A percentile compares a stretch with the other conserved stretches of the same genome.
These are phyloP conservation scores for Yueomyces sp. DNA, from an alignment of 805 yeast genomes.

Conservation along the genomic window DNA sequence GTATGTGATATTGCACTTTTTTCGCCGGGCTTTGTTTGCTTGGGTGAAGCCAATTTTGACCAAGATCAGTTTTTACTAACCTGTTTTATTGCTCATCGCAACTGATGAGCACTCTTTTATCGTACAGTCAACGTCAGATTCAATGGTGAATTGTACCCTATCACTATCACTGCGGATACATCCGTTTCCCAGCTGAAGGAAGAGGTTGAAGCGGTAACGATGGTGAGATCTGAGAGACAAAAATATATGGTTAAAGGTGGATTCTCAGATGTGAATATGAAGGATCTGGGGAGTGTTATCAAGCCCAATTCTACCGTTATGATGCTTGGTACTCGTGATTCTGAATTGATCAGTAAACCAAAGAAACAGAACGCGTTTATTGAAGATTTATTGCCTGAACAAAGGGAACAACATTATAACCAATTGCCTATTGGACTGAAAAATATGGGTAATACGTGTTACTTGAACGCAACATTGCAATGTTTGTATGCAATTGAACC, in stretches of 20 bases:
- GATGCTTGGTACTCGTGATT: constrained; percentile 87
- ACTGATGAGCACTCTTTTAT: neutral
- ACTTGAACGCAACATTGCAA: constrained; percentile 80
- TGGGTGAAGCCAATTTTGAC: too few relatives aligned
- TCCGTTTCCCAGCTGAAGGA: constrained; percentile 46
- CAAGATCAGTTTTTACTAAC: too few relatives aligned
- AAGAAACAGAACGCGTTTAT: constrained; percentile 42
- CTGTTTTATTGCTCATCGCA: too few relatives aligned
- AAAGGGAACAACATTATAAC: constrained; percentile 25
- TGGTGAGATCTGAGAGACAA: constrained; percentile 81
- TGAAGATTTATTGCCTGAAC: constrained; percentile 47
- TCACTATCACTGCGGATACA: constrained; percentile 19
- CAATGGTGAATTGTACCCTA: constrained; percentile 52
- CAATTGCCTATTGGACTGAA: constrained; percentile 77
- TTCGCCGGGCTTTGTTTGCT: too few relatives aligned
- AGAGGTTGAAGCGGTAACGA: constrained; percentile 58
- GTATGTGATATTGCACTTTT: neutral
- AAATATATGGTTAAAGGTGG: constrained; percentile 85
- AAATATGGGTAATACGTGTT: constrained; percentile 94
- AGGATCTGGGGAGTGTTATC: constrained; percentile 30
- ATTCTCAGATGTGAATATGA: constrained; percentile 52
- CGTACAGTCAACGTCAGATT: constrained; percentile 36
- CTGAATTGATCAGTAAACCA: constrained; percentile 39
- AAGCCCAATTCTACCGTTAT: constrained; percentile 58
- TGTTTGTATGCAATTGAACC: constrained; percentile 71